Percentiles rank a stretch among this genome's conserved stretches.
Evolutionary conservation across 306 rosid species (phyloP).

Genomic region (Lathyrus sativus): DNA sequence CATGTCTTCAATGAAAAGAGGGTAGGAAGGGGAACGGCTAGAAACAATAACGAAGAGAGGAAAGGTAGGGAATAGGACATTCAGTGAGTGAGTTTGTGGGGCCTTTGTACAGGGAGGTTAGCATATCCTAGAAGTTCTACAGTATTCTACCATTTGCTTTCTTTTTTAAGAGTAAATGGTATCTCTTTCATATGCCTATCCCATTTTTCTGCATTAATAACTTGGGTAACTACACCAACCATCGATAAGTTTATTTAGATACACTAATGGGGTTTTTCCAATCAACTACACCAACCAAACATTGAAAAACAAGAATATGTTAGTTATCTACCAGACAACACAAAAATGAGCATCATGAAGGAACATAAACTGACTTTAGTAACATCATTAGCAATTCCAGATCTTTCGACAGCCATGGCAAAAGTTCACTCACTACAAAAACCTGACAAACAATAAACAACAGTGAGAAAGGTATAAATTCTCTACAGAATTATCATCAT

Average conservation of each 20-base stretch:
- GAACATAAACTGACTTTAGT: too few species aligned
- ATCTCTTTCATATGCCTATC: neutral
- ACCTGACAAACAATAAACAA: too few species aligned
- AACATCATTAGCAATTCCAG: too few species aligned
- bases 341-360: too few species aligned
- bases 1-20: neutral
- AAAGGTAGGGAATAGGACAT: constrained; percentile 6
- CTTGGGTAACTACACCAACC: constrained; percentile 1
- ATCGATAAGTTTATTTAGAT: constrained; percentile 62
- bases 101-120: neutral
- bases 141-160: neutral
- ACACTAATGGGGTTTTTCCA: constrained; percentile 77
- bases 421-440: too few species aligned
- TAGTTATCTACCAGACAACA: constrained; percentile 8
- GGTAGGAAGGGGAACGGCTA: too few species aligned
- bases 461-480: too few species aligned
- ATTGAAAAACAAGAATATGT: constrained; percentile 6
- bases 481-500: too few species aligned
- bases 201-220: neutral
- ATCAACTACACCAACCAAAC: constrained; percentile 50
- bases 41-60: neutral
- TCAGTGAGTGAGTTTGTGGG: neutral
- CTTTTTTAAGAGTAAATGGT: neutral
- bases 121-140: neutral
- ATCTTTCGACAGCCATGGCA: too few species aligned